Conservation (phyloP, 208 protist genomes). For the Wallacemonas collosoma region DNA sequence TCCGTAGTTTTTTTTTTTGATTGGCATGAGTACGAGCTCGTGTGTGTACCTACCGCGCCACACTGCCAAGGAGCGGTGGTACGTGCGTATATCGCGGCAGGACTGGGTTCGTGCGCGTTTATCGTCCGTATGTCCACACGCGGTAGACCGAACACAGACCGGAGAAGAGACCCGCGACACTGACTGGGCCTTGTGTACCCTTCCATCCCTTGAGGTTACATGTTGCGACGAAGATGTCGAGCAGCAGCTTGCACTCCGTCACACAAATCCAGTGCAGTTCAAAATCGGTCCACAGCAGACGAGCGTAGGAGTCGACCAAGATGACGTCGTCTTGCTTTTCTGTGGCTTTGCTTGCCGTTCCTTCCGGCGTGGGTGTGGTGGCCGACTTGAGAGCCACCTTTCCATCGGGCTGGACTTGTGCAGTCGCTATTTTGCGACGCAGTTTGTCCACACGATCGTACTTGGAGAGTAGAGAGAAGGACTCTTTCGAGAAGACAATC, state of each 20-base stretch:
- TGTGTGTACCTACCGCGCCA: no score
- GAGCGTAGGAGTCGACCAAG: constrained; percentile 74
- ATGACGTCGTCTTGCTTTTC: constrained; percentile 48
- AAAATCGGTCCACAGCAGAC: constrained; percentile 89
- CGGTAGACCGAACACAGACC: constrained; percentile 89
- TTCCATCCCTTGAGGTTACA: constrained; percentile 67
- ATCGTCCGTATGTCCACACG: constrained; percentile 91
- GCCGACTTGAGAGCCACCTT: constrained; percentile 32
- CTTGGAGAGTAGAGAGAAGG: constrained; percentile 85
- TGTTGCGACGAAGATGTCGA: constrained; percentile 87
- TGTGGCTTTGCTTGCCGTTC: not conserved
- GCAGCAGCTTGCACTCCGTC: constrained; percentile 83
- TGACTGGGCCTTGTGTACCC: constrained; percentile 60
- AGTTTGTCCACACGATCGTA: constrained; percentile 88
- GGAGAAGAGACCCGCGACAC: constrained; percentile 78
- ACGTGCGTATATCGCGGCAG: not conserved
- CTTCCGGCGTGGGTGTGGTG: not conserved
- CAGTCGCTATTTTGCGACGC: constrained; percentile 50
- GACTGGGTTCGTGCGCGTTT: not conserved
- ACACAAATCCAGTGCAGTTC: constrained; percentile 91
- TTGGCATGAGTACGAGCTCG: no score
- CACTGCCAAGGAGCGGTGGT: not conserved
- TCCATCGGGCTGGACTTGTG: constrained; percentile 5
- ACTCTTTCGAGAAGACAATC: constrained; percentile 65
- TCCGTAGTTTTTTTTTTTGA: not conserved